phyloP scores from a whole-genome alignment of 2,329 filamentous ascomycete genomes.

The Colletotrichum sp. region DNA sequence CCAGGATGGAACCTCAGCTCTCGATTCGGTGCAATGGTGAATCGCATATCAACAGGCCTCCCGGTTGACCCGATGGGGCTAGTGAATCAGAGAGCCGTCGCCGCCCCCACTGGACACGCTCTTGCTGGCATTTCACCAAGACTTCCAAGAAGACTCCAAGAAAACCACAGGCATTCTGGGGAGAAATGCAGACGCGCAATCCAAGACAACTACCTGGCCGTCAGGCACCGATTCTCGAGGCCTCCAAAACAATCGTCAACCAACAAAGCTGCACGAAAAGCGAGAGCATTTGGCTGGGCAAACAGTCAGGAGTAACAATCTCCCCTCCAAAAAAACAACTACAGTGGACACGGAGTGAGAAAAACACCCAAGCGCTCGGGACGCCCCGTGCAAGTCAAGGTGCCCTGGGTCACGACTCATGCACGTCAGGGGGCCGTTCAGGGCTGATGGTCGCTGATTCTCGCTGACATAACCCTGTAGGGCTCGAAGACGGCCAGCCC shows the following conservation, averaged over 20 bases:
- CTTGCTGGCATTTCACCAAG: neutral
- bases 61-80: neutral
- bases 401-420: constrained; percentile 4
- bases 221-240: neutral
- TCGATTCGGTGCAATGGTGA: neutral
- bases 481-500: neutral
- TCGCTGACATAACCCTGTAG: neutral
- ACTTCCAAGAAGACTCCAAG: neutral
- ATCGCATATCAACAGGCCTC: neutral
- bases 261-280: neutral
- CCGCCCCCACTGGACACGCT: neutral
- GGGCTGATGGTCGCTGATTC: neutral
- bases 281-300: neutral
- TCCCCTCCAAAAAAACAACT: neutral
- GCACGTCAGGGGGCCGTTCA: neutral
- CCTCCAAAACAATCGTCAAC: neutral
- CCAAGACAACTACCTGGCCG: neutral
- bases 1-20: neutral
- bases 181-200: neutral
- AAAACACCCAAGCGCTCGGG: neutral
- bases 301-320: neutral
- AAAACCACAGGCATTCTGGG: neutral
- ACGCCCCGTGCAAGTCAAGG: neutral
- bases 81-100: neutral
- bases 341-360: neutral